Evolutionary conservation across 106 monocot genomes (phyloP).

Genomic region (Dendrobium chrysotoxum): DNA sequence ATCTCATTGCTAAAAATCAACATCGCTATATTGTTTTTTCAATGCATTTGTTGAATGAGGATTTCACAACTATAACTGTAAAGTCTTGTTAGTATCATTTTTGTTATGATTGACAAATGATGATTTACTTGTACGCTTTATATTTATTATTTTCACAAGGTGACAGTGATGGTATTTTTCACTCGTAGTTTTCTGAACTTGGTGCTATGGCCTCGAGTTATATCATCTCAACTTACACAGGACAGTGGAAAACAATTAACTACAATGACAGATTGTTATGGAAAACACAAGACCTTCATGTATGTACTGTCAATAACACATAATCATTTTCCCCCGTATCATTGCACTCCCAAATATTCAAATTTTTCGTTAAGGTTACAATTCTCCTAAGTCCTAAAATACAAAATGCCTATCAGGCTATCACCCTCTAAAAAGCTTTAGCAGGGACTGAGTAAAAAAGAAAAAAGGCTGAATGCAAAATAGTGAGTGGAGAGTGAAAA

Average conservation of each 20-base stretch:
- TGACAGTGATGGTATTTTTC: not conserved
- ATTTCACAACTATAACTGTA: not conserved
- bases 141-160: not conserved
- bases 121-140: not conserved
- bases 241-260: slow-evolving; percentile 24
- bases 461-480: no score
- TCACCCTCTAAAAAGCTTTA: no score
- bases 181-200: slow-evolving; percentile 33
- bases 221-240: slow-evolving; percentile 44
- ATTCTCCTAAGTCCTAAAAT: no score
- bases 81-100: not conserved
- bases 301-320: slow-evolving; percentile 16
- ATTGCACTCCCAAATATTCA: no score
- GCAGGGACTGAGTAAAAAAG: no score
- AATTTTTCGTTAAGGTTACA: no score
- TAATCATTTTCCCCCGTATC: not conserved
- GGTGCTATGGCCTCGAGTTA: slow-evolving; percentile 16
- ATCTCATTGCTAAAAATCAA: no score
- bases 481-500: no score
- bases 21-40: no score
- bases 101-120: not conserved
- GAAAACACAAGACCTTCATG: slow-evolving; percentile 30
- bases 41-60: not conserved
- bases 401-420: no score
- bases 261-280: slow-evolving; percentile 27